Conservation (phyloP, 179 eudicot genomes). For the Heliamphora pulchella region DNA sequence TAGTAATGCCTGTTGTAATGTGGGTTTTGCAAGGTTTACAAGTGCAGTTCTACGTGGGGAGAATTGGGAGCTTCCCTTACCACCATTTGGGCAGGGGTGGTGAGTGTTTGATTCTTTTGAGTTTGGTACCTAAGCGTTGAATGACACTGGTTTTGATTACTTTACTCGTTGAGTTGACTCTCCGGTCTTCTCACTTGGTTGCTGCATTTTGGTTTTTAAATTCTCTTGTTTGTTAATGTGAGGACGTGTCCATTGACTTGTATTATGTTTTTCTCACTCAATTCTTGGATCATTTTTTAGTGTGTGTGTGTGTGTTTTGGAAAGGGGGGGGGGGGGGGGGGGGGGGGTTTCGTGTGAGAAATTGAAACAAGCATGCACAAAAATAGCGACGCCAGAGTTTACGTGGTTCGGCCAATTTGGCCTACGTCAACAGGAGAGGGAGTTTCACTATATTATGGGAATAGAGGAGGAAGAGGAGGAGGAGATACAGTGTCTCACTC, state of each 20-base stretch:
- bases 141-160: neutral
- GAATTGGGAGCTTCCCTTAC: constrained; percentile 79
- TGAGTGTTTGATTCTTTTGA: constrained; percentile 28
- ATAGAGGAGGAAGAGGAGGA: too few species aligned
- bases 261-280: neutral
- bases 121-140: neutral
- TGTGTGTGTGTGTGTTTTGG: neutral
- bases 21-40: constrained; percentile 50
- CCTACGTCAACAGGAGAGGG: too few species aligned
- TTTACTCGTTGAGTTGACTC: neutral
- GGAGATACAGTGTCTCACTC: too few species aligned
- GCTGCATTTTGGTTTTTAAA: neutral
- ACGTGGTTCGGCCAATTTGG: too few species aligned
- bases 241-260: neutral
- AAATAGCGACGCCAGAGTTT: too few species aligned
- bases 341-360: too few species aligned
- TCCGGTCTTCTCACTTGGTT: constrained; percentile 4
- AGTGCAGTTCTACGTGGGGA: constrained; percentile 83
- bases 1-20: neutral
- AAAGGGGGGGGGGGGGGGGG: neutral
- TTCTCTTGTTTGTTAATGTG: neutral
- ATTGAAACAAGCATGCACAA: too few species aligned
- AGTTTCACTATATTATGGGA: too few species aligned
- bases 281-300: neutral
- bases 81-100: constrained; percentile 98